A percentile compares a stretch with the other conserved stretches of the same genome.
Conservation (phyloP, 306 rosid genomes). For the Castanospermum australe region DNA sequence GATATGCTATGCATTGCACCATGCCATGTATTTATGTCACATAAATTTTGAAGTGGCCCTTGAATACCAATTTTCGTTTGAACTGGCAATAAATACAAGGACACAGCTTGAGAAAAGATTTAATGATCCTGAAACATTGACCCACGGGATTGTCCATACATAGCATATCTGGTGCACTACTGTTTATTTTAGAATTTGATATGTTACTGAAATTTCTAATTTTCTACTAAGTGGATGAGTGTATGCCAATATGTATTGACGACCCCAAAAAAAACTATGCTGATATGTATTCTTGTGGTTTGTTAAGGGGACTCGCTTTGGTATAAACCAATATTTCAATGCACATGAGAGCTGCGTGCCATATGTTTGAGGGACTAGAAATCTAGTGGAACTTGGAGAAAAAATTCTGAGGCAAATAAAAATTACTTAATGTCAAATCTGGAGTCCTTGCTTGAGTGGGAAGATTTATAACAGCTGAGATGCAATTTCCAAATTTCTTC, state of each 20-base stretch:
- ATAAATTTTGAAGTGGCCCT: slow-evolving; percentile 12
- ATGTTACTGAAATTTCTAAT: background rate
- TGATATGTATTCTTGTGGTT: background rate
- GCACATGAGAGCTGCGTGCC: background rate
- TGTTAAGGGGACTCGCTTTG: background rate
- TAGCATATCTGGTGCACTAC: background rate
- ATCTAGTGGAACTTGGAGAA: background rate
- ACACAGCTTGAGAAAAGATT: background rate
- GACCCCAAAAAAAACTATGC: background rate
- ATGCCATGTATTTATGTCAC: slow-evolving; percentile 22
- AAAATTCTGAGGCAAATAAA: background rate
- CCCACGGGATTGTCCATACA: background rate
- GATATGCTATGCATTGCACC: background rate
- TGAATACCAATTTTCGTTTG: slow-evolving; percentile 12
- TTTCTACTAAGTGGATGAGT: background rate
- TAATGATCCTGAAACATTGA: background rate
- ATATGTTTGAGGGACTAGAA: background rate
- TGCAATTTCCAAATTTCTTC: background rate
- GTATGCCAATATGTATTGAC: background rate
- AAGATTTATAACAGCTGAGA: background rate
- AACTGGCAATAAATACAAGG: background rate
- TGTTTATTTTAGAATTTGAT: background rate
- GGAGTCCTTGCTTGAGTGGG: background rate
- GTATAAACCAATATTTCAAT: background rate
- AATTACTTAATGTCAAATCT: background rate